These are phyloP conservation scores for Amanita exitialis DNA, from an alignment of 768 basidiomycete genomes.

Conservation along the genomic window DNA sequence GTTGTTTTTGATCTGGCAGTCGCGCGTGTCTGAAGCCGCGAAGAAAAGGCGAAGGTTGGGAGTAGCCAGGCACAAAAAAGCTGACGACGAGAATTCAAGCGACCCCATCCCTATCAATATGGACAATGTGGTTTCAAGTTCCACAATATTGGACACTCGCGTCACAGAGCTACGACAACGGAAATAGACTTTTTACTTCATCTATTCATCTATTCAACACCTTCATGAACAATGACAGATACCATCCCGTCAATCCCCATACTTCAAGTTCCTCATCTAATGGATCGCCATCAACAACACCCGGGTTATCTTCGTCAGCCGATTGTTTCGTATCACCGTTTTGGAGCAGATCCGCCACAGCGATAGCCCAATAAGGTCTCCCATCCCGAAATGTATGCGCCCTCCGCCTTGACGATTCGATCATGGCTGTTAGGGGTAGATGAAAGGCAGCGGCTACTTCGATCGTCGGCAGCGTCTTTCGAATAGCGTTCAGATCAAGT, in stretches of 20 bases:
- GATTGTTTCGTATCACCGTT: conserved; percentile 9
- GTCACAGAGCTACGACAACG: conserved; percentile 1
- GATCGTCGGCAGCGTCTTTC: conserved; percentile 31
- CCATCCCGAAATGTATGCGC: conserved; percentile 43
- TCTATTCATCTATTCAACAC: conserved; percentile 37
- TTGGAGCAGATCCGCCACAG: conserved; percentile 48
- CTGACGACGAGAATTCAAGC: conserved; percentile 14
- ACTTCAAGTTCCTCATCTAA: conserved; percentile 47
- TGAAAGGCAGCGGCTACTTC: conserved; percentile 71
- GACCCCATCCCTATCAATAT: conserved; percentile 1
- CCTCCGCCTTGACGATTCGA: conserved; percentile 37
- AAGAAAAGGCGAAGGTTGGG: conserved; percentile 10
- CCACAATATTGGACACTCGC: background rate
- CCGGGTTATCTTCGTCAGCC: conserved; percentile 19
- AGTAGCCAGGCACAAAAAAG: conserved; percentile 25
- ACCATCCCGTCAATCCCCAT: conserved; percentile 85
- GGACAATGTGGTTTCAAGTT: background rate
- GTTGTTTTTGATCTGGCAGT: conserved; percentile 67
- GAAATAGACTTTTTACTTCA: background rate
- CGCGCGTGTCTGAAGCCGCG: conserved; percentile 18
- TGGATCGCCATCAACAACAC: conserved; percentile 30
- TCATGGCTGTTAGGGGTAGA: conserved; percentile 46
- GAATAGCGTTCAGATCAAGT: conserved; percentile 40
- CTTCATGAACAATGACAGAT: conserved; percentile 55
- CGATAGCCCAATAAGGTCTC: conserved; percentile 55